Evolutionary conservation across 768 basidiomycete species (phyloP), one percentile per base, ranked within the genome.

Genomic region (Myochromella boudieri): DNA sequence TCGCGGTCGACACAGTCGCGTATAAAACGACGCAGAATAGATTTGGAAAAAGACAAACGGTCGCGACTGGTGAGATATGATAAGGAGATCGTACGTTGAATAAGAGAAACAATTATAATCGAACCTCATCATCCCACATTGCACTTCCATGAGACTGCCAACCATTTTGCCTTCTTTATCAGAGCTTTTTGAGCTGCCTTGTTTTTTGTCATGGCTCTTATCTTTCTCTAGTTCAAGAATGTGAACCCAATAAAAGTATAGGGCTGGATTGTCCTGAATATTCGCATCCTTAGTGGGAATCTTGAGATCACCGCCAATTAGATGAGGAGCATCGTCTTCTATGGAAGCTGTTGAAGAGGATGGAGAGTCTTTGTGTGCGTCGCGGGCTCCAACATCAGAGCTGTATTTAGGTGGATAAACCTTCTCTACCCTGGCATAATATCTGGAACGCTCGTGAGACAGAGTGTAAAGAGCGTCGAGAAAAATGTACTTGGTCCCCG

Each of bases 1-100:
- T 95, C 93, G 26, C 97, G 84, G 59, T 91, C 87, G 2, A 99
- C 88, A 58, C 93, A 95, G 61, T 98, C 97, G 52, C 91, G 85
- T 48, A 99, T 90, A 68, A 95, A 97, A 12, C 94, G 87, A 54
- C 94, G 91, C 22, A 99, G 81, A 57, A 98, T 95, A 14, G 94
- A 94, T 67, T 98, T 97, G 22, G 93, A 95, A 68, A 98, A 98
- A 15, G 92, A 84, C 15, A 95, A 76, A 42, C 95, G 89, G 65
- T 99, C 97, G 50, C 97, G 94, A 60, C 95, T 97, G 27, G 8
- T 17, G 10, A 10, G 2, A 38, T n/a, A 4, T 29, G 42, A 15
- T 32, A 29, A 39, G 14, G 3, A 14, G n/a, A 15, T 9, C 10
- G 24, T 14, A 15, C 36, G 24, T 18, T 14, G 17, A 31, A 31